Conservation (phyloP, 1,284 basidiomycete species). For the Heimioporus retisporus region DNA sequence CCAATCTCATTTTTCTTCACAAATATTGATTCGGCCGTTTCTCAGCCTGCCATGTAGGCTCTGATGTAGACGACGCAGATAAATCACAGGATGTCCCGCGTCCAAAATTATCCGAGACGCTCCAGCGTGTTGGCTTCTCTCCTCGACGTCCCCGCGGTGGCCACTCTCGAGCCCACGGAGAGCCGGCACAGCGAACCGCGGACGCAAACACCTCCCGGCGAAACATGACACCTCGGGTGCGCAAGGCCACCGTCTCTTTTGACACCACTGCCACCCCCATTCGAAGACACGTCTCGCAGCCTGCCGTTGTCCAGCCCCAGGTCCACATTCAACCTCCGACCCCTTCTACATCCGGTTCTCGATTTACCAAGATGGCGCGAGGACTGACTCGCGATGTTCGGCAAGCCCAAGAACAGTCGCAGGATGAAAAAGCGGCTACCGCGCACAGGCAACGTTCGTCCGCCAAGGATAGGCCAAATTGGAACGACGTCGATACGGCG, state of each 20-base stretch:
- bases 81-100: conserved; percentile 48
- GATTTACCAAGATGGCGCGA: conserved; percentile 67
- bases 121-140: conserved; percentile 73
- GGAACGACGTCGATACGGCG: conserved; percentile 18
- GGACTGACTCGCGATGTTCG: conserved; percentile 66
- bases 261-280: conserved; percentile 40
- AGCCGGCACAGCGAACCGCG: conserved; percentile 22
- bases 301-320: conserved; percentile 51
- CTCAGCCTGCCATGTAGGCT: conserved; percentile 28
- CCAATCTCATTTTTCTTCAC: conserved; percentile 44
- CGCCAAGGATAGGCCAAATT: conserved; percentile 21
- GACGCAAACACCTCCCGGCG: conserved; percentile 32
- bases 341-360: conserved; percentile 60
- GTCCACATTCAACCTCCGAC: conserved; percentile 67
- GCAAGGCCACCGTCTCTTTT: conserved; percentile 45
- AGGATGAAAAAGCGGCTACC: conserved; percentile 18
- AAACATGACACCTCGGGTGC: conserved; percentile 47
- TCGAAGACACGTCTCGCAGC: conserved; percentile 40
- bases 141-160: conserved; percentile 73
- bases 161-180: conserved; percentile 41
- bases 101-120: conserved; percentile 73
- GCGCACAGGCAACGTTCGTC: conserved; percentile 12
- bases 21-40: conserved; percentile 5
- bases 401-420: conserved; percentile 44
- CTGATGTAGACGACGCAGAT: conserved; percentile 34